phyloP scores from a whole-genome alignment of 495 filamentous ascomycete genomes.

The Cryomyces minteri region DNA sequence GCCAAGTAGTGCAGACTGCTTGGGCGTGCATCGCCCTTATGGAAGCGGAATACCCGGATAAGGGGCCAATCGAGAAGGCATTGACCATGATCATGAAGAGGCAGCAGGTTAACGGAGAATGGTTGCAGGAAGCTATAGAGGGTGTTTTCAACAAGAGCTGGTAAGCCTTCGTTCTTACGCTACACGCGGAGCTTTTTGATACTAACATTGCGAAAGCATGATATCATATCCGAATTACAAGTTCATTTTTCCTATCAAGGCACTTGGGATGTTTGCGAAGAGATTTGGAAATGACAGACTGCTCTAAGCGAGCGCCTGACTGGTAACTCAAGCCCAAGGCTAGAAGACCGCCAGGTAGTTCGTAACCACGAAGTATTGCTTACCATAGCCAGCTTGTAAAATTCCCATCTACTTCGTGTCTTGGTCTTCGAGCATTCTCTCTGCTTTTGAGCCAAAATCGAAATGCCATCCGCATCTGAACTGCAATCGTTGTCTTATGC shows the following conservation, averaged over 20 bases:
- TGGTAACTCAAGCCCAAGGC: too few relatives aligned
- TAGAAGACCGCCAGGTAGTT: too few relatives aligned
- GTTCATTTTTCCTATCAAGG: slow-evolving; percentile 87
- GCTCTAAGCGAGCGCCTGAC: too few relatives aligned
- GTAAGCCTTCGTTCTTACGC: slow-evolving; percentile 25
- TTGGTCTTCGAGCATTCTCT: too few relatives aligned
- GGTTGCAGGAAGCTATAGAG: slow-evolving; percentile 89
- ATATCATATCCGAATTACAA: slow-evolving; percentile 99
- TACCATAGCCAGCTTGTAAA: too few relatives aligned
- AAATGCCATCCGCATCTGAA: too few relatives aligned
- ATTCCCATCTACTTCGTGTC: too few relatives aligned
- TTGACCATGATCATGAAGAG: slow-evolving; percentile 69
- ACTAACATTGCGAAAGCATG: slow-evolving; percentile 40
- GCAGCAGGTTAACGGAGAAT: slow-evolving; percentile 78
- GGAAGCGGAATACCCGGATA: slow-evolving; percentile 67
- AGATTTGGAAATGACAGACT: slow-evolving; percentile 50
- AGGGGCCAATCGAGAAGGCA: slow-evolving; percentile 50
- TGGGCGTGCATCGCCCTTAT: slow-evolving; percentile 78
- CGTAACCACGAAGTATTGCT: too few relatives aligned
- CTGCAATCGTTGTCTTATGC: too few relatives aligned
- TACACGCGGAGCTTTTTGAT: background rate
- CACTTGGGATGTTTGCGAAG: slow-evolving; percentile 70
- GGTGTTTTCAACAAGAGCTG: slow-evolving; percentile 98
- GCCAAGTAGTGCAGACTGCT: slow-evolving; percentile 83
- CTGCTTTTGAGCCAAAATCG: too few relatives aligned